phyloP scores from a whole-genome alignment of 148 eudicot genomes.

The Spergularia bocconei region DNA sequence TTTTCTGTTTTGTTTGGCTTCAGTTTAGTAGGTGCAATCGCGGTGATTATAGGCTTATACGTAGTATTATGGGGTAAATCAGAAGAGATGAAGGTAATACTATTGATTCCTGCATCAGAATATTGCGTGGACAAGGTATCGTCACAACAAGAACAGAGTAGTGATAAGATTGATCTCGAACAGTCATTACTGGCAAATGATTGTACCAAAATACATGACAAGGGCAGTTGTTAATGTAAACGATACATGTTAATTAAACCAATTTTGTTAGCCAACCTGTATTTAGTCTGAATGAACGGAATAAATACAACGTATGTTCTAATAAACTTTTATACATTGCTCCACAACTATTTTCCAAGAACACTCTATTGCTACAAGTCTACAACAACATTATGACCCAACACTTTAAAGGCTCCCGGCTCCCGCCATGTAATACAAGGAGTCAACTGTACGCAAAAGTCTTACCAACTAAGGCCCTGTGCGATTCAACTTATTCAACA shows the following conservation, averaged over 20 bases:
- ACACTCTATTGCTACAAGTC: no score
- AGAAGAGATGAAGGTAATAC: conserved; percentile 17
- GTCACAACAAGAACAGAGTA: background rate
- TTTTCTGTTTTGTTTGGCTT: background rate
- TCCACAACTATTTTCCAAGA: no score
- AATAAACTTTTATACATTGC: no score
- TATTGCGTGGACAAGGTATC: background rate
- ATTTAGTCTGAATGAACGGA: background rate
- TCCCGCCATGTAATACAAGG: no score
- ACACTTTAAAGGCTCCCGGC: no score
- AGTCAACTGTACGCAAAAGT: no score
- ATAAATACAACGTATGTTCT: background rate
- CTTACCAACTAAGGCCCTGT: no score
- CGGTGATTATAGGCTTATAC: conserved; percentile 59
- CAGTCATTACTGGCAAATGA: conserved; percentile 19
- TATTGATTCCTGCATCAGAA: background rate
- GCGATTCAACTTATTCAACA: no score
- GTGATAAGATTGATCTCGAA: conserved; percentile 21
- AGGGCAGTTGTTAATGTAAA: no score
- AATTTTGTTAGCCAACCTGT: background rate
- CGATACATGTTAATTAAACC: background rate
- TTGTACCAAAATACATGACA: background rate
- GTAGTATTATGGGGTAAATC: conserved; percentile 73
- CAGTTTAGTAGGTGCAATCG: conserved; percentile 56
- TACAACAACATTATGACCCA: no score